Conservation (phyloP, 1,139 yeast genomes). For the Pneumocystis sp. region DNA sequence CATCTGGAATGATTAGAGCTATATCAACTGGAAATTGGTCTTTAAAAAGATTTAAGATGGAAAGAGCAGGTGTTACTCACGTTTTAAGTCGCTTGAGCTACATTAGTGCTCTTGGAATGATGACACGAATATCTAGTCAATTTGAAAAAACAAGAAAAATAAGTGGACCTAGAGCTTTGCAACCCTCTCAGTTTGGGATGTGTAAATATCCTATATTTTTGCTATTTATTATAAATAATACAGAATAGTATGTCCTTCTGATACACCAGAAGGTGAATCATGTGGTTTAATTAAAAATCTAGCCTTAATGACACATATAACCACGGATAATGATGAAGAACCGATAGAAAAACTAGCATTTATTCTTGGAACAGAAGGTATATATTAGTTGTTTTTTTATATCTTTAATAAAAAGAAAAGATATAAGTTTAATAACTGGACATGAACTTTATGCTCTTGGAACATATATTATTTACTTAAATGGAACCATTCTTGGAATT, state of each 20-base stretch:
- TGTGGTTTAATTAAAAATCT: slow-evolving; percentile 95
- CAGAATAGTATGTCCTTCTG: slow-evolving; percentile 66
- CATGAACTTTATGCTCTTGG: slow-evolving; percentile 63
- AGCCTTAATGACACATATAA: slow-evolving; percentile 96
- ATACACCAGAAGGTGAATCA: slow-evolving; percentile 99
- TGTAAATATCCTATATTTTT: slow-evolving; percentile 4
- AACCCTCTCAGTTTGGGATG: slow-evolving; percentile 96
- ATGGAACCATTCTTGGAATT: slow-evolving; percentile 88
- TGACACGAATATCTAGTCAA: slow-evolving; percentile 97
- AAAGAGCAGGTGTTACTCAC: slow-evolving; percentile 97
- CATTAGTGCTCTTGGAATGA: slow-evolving; percentile 95
- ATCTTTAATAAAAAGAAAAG: neutral
- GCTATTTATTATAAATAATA: slow-evolving; percentile 4
- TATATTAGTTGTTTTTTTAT: slow-evolving; percentile 17
- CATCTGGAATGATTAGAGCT: slow-evolving; percentile 89
- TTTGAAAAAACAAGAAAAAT: slow-evolving; percentile 96
- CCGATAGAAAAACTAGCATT: slow-evolving; percentile 69
- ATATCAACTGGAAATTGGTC: slow-evolving; percentile 99
- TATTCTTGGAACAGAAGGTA: slow-evolving; percentile 65
- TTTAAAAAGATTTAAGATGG: slow-evolving; percentile 96
- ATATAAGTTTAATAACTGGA: slow-evolving; percentile 65
- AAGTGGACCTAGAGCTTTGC: slow-evolving; percentile 97
- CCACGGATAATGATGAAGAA: slow-evolving; percentile 92
- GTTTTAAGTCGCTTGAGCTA: slow-evolving; percentile 81
- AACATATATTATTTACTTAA: slow-evolving; percentile 70